A percentile compares a stretch with the other conserved stretches of the same genome.
These are phyloP conservation scores for Monascus purpureus DNA, from an alignment of 495 filamentous ascomycete species.

Conservation along the genomic window DNA sequence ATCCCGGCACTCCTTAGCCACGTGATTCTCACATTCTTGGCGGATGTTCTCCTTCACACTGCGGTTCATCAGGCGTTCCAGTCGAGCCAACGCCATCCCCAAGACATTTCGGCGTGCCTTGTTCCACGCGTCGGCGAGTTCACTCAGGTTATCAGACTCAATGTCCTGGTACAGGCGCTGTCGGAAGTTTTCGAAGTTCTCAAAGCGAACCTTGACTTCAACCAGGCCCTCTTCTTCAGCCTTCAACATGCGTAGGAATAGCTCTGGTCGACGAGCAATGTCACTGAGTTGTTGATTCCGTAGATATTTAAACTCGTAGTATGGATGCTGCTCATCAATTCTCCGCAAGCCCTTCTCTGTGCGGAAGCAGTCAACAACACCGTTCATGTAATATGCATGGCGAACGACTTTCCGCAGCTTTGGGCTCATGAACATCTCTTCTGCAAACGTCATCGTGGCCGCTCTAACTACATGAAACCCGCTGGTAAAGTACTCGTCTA, in stretches of 20 bases:
- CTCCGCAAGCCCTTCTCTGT: conserved; percentile 90
- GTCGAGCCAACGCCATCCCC: conserved; percentile 63
- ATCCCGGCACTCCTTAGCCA: conserved; percentile 69
- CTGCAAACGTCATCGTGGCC: conserved; percentile 76
- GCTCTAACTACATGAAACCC: conserved; percentile 60
- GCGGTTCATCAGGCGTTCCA: conserved; percentile 73
- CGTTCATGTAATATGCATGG: conserved; percentile 64
- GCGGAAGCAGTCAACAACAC: conserved; percentile 68
- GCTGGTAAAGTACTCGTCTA: conserved; percentile 62
- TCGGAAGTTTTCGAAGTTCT: conserved; percentile 59
- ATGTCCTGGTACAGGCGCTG: conserved; percentile 66
- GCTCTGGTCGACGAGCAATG: conserved; percentile 68
- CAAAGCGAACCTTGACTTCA: conserved; percentile 64
- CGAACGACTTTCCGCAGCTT: conserved; percentile 82
- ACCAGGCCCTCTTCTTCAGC: conserved; percentile 87
- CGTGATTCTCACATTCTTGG: conserved; percentile 79
- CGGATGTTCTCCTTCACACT: conserved; percentile 87
- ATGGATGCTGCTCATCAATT: conserved; percentile 91
- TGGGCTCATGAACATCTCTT: conserved; percentile 79
- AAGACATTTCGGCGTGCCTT: conserved; percentile 67
- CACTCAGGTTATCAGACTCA: conserved; percentile 85
- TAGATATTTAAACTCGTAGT: conserved; percentile 96
- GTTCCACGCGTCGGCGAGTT: conserved; percentile 93
- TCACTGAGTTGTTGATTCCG: conserved; percentile 70
- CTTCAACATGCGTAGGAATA: conserved; percentile 90